phyloP scores from a whole-genome alignment of 148 eudicot genomes.

The Polygonum aviculare region DNA sequence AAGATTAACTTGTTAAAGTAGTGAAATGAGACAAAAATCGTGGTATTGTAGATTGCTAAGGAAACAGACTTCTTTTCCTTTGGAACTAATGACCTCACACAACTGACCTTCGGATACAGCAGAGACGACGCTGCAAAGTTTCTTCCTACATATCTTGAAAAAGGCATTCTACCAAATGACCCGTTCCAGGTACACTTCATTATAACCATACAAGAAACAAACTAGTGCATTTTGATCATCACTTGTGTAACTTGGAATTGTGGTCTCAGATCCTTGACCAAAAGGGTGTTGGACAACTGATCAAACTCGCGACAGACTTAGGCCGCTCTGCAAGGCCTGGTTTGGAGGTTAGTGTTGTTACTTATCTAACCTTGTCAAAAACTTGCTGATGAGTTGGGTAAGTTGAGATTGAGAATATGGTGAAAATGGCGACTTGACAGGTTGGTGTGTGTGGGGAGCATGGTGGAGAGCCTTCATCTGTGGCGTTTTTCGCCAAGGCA shows the following conservation, averaged over 20 bases:
- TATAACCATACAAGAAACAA: neutral
- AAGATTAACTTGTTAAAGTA: neutral
- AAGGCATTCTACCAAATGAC: constrained; percentile 14
- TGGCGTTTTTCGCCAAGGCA: constrained; percentile 68
- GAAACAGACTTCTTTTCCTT: constrained; percentile 98
- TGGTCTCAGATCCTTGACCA: constrained; percentile 37
- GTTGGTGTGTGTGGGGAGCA: neutral
- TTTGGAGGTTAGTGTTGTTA: neutral
- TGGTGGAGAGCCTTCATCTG: neutral
- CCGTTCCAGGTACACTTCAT: neutral
- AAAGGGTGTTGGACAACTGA: constrained; percentile 16
- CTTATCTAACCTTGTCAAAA: too few relatives aligned
- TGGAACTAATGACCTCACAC: constrained; percentile 95
- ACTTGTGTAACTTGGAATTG: neutral
- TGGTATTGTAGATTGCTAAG: constrained; percentile 55
- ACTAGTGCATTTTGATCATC: neutral
- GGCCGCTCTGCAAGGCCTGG: neutral
- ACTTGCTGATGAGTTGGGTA: neutral
- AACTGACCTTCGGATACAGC: constrained; percentile 94
- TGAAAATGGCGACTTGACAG: neutral
- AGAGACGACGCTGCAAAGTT: constrained; percentile 98
- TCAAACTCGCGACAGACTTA: neutral
- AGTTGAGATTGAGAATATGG: too few relatives aligned
- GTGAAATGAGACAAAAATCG: neutral
- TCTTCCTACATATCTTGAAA: constrained; percentile 69